phyloP scores from a whole-genome alignment of 2,329 filamentous ascomycete species.

The Dendrostoma leiphaemia region DNA sequence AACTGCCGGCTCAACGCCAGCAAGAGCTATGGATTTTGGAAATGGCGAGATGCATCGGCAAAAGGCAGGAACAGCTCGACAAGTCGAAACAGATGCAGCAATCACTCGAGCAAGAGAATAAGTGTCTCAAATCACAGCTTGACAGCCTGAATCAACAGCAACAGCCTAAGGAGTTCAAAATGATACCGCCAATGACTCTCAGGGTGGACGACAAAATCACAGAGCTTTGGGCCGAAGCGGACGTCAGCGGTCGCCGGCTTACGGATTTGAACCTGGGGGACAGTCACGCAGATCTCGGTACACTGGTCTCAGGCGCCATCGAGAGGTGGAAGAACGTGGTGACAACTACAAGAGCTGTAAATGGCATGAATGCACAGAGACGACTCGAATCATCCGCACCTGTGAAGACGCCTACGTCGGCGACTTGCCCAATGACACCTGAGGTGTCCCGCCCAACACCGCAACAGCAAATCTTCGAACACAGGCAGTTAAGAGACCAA shows the following conservation, averaged over 20 bases:
- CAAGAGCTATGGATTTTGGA: constrained; percentile 61
- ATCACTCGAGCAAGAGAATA: constrained; percentile 53
- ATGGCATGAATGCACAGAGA: constrained; percentile 50
- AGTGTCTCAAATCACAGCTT: constrained; percentile 56
- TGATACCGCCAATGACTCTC: constrained; percentile 50
- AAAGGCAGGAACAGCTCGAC: constrained; percentile 54
- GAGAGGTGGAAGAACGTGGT: constrained; percentile 63
- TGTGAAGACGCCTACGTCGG: constrained; percentile 21
- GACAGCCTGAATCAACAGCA: constrained; percentile 58
- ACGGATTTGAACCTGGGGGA: constrained; percentile 51
- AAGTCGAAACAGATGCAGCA: constrained; percentile 50
- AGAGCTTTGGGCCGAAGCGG: constrained; percentile 44
- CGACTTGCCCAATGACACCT: constrained; percentile 23
- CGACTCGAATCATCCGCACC: constrained; percentile 35
- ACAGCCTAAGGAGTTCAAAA: constrained; percentile 58
- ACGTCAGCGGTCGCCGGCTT: constrained; percentile 35
- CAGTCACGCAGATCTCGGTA: constrained; percentile 49
- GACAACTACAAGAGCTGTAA: constrained; percentile 43
- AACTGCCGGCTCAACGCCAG: constrained; percentile 54
- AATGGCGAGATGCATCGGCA: constrained; percentile 57
- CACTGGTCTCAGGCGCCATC: constrained; percentile 53
- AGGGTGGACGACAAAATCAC: constrained; percentile 50
- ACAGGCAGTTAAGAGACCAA: constrained; percentile 30
- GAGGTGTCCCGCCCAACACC: constrained; percentile 20
- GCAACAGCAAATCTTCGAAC: constrained; percentile 24